Percentiles rank a stretch among this genome's conserved stretches.
Conservation (phyloP, 177 flowering plant genomes). For the Tripterygium wilfordii region DNA sequence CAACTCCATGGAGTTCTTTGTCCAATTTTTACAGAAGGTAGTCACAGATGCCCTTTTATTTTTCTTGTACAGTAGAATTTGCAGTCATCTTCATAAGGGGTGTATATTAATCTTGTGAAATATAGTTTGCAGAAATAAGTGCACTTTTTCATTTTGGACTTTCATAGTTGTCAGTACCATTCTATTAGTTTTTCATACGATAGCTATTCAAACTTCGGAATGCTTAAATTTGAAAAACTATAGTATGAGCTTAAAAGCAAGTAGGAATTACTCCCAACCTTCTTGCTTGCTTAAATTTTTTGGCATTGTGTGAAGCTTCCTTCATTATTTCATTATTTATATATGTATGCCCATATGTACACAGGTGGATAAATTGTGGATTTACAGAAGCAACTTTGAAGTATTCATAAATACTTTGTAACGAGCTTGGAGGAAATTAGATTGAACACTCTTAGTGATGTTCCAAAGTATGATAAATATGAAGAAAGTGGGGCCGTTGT, state of each 20-base stretch:
- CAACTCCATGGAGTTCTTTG: conserved; percentile 7
- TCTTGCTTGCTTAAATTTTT: background rate
- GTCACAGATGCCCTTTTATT: conserved; percentile 9
- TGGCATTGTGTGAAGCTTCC: background rate
- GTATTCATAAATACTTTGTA: background rate
- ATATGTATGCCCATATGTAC: too few relatives aligned
- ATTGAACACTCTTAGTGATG: too few relatives aligned
- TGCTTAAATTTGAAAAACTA: too few relatives aligned
- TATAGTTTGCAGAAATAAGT: conserved; percentile 9
- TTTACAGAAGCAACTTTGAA: background rate
- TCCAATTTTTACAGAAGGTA: conserved; percentile 16
- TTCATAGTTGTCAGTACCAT: background rate
- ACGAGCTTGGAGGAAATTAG: background rate
- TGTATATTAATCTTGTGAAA: conserved; percentile 26
- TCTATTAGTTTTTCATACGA: background rate
- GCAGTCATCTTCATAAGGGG: conserved; percentile 8
- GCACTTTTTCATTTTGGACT: background rate
- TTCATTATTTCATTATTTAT: background rate
- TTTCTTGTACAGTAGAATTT: conserved; percentile 24
- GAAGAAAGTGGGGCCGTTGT: too few relatives aligned
- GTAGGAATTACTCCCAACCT: background rate
- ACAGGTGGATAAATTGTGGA: background rate
- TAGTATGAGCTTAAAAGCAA: background rate
- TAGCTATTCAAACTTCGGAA: too few relatives aligned
- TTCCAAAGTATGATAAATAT: too few relatives aligned